These are phyloP conservation scores for Haplosporangium sp. DNA, from an alignment of 371 early-diverging fungal species.

Conservation along the genomic window DNA sequence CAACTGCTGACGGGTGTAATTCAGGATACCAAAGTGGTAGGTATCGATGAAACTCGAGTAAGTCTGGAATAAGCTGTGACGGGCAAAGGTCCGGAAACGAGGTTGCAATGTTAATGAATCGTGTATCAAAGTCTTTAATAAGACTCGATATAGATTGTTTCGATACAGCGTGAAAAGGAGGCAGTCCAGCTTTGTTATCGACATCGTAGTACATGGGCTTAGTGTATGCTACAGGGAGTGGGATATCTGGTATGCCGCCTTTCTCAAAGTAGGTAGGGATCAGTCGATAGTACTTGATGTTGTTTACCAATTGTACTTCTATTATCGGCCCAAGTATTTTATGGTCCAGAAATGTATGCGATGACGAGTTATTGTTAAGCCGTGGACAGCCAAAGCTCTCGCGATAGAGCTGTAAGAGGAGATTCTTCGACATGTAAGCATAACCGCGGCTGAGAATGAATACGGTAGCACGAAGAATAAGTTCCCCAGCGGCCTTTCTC, in stretches of 20 bases:
- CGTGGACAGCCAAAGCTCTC: constrained; percentile 13
- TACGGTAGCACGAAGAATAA: constrained; percentile 17
- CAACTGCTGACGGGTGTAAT: background rate
- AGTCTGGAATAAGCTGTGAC: background rate
- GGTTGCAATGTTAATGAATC: constrained; percentile 6
- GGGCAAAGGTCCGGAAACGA: constrained; percentile 5
- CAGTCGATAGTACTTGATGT: constrained; percentile 19
- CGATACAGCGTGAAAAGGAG: background rate
- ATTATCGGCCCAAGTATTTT: constrained; percentile 9
- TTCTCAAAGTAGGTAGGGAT: constrained; percentile 7
- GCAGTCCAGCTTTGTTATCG: background rate
- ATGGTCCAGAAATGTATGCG: constrained; percentile 7
- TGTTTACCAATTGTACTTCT: background rate
- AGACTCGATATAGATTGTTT: background rate
- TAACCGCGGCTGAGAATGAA: constrained; percentile 14
- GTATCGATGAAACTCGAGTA: background rate
- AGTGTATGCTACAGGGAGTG: background rate
- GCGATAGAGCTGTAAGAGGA: constrained; percentile 13
- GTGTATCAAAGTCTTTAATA: background rate
- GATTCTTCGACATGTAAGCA: constrained; percentile 14
- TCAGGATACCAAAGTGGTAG: constrained; percentile 8
- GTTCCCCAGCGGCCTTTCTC: constrained; percentile 19
- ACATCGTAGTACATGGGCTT: background rate
- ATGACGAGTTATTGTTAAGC: background rate
- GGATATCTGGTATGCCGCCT: background rate